A percentile compares a stretch with the other conserved stretches of the same genome.
Evolutionary conservation across 768 basidiomycete species (phyloP).

Genomic region (Boletus huronensis): DNA sequence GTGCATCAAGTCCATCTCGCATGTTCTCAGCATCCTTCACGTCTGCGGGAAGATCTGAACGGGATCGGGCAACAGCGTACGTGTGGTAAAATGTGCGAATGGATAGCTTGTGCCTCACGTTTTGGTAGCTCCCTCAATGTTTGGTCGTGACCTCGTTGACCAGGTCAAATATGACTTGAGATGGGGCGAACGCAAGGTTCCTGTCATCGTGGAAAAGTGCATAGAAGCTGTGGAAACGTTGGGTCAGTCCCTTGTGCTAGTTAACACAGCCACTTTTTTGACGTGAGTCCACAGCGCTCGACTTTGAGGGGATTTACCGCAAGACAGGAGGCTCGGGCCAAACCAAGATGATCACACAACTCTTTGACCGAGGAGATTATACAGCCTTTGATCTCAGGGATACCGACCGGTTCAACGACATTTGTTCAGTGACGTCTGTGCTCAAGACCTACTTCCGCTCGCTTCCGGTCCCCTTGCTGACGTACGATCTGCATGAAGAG

Average conservation of each 20-base stretch:
- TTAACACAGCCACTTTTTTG: background rate
- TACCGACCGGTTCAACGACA: slow-evolving; percentile 90
- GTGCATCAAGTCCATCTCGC: slow-evolving; percentile 58
- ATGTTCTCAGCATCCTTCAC: slow-evolving; percentile 55
- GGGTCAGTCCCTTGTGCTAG: slow-evolving; percentile 47
- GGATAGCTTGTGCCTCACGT: slow-evolving; percentile 18
- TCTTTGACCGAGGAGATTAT: slow-evolving; percentile 94
- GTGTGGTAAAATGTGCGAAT: slow-evolving; percentile 1
- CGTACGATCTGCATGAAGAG: slow-evolving; percentile 86
- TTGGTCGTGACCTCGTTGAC: slow-evolving; percentile 83
- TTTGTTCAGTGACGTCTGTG: slow-evolving; percentile 94
- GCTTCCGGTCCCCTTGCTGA: slow-evolving; percentile 88
- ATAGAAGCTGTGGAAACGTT: slow-evolving; percentile 87
- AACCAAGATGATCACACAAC: slow-evolving; percentile 87
- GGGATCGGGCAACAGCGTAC: slow-evolving; percentile 21
- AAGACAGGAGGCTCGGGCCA: slow-evolving; percentile 94
- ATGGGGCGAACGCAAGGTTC: slow-evolving; percentile 62
- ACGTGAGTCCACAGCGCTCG: slow-evolving; percentile 59
- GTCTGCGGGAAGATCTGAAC: slow-evolving; percentile 31
- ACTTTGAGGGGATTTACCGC: slow-evolving; percentile 97
- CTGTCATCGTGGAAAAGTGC: slow-evolving; percentile 92
- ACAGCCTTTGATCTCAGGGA: slow-evolving; percentile 84
- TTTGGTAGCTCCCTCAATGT: slow-evolving; percentile 76
- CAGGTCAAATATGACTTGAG: slow-evolving; percentile 71
- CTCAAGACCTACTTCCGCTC: slow-evolving; percentile 94